Evolutionary conservation across 2,329 filamentous ascomycete genomes (phyloP).

Genomic region (Colletotrichum orchidophilum): DNA sequence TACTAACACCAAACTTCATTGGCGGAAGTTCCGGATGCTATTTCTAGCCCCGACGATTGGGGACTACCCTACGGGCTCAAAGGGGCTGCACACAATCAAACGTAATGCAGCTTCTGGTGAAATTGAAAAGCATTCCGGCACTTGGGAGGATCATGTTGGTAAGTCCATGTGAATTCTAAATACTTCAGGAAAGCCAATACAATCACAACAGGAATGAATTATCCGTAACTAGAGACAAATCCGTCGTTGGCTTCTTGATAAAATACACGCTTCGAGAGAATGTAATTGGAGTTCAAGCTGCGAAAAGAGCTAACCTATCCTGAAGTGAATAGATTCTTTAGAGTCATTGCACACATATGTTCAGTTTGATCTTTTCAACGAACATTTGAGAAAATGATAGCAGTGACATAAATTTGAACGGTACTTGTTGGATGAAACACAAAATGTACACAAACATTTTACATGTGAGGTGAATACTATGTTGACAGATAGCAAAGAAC

Average conservation of each 20-base stretch:
- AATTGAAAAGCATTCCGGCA: too few relatives aligned
- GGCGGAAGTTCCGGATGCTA: background rate
- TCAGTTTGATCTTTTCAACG: too few relatives aligned
- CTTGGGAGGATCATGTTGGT: background rate
- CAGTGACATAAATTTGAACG: background rate
- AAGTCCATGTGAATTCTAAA: background rate
- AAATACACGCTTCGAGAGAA: too few relatives aligned
- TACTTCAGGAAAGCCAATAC: background rate
- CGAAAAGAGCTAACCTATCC: too few relatives aligned
- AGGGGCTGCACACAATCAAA: too few relatives aligned
- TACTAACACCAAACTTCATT: background rate
- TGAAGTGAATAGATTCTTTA: too few relatives aligned
- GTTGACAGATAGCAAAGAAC: background rate
- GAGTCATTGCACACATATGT: too few relatives aligned
- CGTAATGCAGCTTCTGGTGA: too few relatives aligned
- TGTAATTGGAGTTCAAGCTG: too few relatives aligned
- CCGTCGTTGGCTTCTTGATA: too few relatives aligned
- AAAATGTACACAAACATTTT: background rate
- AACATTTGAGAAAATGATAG: background rate
- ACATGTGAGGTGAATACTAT: background rate
- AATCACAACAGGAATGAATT: background rate
- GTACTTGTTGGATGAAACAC: background rate
- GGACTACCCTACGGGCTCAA: background rate
- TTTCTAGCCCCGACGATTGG: background rate
- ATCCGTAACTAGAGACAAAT: too few relatives aligned